phyloP scores from a whole-genome alignment of 2,329 filamentous ascomycete species.

The Achaetomium macrosporum region DNA sequence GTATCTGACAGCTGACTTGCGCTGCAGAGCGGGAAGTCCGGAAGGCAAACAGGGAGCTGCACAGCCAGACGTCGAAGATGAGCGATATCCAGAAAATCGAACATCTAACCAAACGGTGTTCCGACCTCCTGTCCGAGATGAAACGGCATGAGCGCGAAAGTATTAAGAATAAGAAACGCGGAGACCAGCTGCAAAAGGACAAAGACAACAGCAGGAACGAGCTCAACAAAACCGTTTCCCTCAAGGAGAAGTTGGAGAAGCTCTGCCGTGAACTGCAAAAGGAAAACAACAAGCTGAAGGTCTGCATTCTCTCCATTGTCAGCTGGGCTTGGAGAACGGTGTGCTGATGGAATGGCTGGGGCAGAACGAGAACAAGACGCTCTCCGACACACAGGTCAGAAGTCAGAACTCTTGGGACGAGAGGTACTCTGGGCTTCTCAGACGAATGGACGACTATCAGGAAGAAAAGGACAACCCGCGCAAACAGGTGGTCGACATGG shows the following conservation, averaged over 20 bases:
- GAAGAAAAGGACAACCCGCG: slow-evolving; percentile 79
- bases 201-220: slow-evolving; percentile 86
- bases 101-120: slow-evolving; percentile 81
- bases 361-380: slow-evolving; percentile 86
- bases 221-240: slow-evolving; percentile 78
- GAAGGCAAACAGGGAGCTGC: slow-evolving; percentile 85
- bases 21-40: slow-evolving; percentile 81
- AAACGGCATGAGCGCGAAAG: slow-evolving; percentile 92
- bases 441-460: slow-evolving; percentile 83
- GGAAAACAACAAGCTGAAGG: slow-evolving; percentile 98
- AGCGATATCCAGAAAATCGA: slow-evolving; percentile 89
- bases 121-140: slow-evolving; percentile 88
- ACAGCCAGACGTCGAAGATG: slow-evolving; percentile 84
- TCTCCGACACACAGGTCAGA: slow-evolving; percentile 78
- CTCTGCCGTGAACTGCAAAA: slow-evolving; percentile 89
- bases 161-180: slow-evolving; percentile 90
- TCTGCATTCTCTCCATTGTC: slow-evolving; percentile 31
- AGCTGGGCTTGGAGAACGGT: not conserved
- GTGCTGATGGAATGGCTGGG: slow-evolving; percentile 16
- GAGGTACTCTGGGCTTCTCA: slow-evolving; percentile 71
- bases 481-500: slow-evolving; percentile 74
- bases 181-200: slow-evolving; percentile 92
- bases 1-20: slow-evolving; percentile 26
- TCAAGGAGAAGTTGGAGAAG: slow-evolving; percentile 97
- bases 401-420: slow-evolving; percentile 80